Base-by-base conservation (phyloP, 2,329 filamentous ascomycete species). In the Stagonosporopsis rhizophila region DNA sequence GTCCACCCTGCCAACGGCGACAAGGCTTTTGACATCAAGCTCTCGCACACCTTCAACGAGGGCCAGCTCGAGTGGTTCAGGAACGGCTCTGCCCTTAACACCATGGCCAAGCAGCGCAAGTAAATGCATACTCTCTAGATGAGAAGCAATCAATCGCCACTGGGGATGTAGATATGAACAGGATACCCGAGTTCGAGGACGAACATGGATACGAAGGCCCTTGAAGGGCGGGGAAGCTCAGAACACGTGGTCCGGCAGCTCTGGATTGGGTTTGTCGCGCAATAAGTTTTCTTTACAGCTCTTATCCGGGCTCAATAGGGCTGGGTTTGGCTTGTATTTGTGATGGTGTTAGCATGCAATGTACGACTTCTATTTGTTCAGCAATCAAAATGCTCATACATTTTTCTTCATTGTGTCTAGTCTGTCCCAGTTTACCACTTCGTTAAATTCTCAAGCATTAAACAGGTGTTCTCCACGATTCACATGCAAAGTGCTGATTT, bases 41-140 rank as follows among this genome's bases (percentile, higher is more conserved):
- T 99, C 70, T 85, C 85, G 67, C 95, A 99, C 83, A 99, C 95
- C 65, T 99, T 96, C 89, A 99, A 99, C 85, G 92, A 92, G 78
- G 87, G 90, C 69, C 95, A 99, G 84, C 89, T 99, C 62, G 90
- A 97, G 82, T 99, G 95, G 95, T 99, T 99, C 87, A 93, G 92
- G 86, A 96, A 98, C 79, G 95, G 95, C 67, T 93, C 89, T 74
- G 95, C 95, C 52, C 85, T 99, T 67, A 99, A 99, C 88, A 97
- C 93, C 71, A 99, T 99, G 94, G 93, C 94, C 68, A 96, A 95
- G 87, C 59, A 70, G 28, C 52, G 57, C n/a, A 69, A 71, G 58
- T 58, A 64, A 49, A 60, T 58, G 55, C 55, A 66, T 60, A 52
- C 35, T 23, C 22, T 6, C 30, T 42, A 53, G 25, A 53, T 49